Conservation (phyloP, 495 filamentous ascomycete genomes). For the Melanomma pulvis-pyrius region DNA sequence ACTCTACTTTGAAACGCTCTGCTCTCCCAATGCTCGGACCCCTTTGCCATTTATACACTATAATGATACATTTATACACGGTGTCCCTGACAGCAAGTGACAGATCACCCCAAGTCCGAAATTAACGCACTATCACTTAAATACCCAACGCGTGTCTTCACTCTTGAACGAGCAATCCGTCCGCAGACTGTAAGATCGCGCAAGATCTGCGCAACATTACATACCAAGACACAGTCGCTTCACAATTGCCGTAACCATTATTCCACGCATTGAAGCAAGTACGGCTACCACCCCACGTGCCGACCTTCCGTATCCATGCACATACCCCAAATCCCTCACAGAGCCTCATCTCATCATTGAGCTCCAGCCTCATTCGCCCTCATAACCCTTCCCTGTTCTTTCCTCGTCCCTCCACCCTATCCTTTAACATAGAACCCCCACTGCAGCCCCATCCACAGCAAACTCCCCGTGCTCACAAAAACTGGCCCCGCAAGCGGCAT, state of each 20-base stretch:
- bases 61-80: not conserved
- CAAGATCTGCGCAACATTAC: not conserved
- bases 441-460: constrained; percentile 82
- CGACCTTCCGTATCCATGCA: constrained; percentile 1
- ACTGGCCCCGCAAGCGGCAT: constrained; percentile 72
- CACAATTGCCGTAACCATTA: not conserved
- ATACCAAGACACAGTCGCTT: not conserved
- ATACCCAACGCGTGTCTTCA: not conserved
- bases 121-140: not conserved
- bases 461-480: constrained; percentile 66
- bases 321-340: not conserved
- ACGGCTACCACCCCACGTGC: constrained; percentile 2
- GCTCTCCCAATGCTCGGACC: not conserved
- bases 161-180: constrained; percentile 6
- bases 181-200: not conserved
- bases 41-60: not conserved
- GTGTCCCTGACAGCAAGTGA: not conserved
- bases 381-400: not conserved
- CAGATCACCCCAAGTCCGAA: not conserved
- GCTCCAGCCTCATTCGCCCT: not conserved
- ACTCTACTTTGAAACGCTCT: too few species aligned
- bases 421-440: constrained; percentile 62
- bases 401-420: constrained; percentile 14
- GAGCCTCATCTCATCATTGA: not conserved
- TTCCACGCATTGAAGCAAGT: not conserved